Conservation (phyloP, 2,329 filamentous ascomycete genomes). For the Alternaria alternata region DNA sequence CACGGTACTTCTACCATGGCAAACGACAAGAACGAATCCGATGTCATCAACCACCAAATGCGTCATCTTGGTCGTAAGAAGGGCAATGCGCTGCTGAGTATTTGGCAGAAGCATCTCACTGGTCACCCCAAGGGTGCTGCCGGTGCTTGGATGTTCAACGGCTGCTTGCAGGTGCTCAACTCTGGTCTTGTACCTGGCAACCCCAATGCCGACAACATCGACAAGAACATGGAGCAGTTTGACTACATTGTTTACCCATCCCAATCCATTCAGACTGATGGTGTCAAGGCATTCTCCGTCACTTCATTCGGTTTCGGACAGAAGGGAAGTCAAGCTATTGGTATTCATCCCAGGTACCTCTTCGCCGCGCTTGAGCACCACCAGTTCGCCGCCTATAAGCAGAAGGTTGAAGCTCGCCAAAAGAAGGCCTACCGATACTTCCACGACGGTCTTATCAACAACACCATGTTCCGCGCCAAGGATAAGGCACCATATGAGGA, state of each 20-base stretch:
- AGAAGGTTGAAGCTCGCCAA: conserved; percentile 89
- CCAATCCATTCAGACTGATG: conserved; percentile 94
- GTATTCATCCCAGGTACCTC: conserved; percentile 95
- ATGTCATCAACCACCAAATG: conserved; percentile 95
- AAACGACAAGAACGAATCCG: conserved; percentile 99
- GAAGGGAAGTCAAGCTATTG: conserved; percentile 97
- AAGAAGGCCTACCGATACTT: conserved; percentile 99
- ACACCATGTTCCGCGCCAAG: conserved; percentile 97
- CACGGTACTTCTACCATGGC: conserved; percentile 98
- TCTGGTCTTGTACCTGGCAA: conserved; percentile 94
- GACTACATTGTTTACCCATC: conserved; percentile 98
- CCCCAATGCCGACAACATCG: conserved; percentile 96
- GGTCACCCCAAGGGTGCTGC: conserved; percentile 99
- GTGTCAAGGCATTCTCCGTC: conserved; percentile 97
- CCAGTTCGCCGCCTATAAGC: conserved; percentile 81
- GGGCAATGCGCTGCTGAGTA: conserved; percentile 93
- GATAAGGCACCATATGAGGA: conserved; percentile 88
- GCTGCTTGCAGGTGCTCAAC: conserved; percentile 94
- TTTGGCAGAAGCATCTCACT: conserved; percentile 99
- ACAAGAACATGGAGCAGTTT: conserved; percentile 95
- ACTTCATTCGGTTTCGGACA: conserved; percentile 99
- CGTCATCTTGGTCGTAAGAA: conserved; percentile 93
- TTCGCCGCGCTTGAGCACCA: conserved; percentile 91
- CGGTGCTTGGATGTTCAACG: conserved; percentile 99
- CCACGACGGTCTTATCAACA: conserved; percentile 98